Evolutionary conservation across 176 grass and related monocot genomes (phyloP).

Genomic region (Oryza officinalis): DNA sequence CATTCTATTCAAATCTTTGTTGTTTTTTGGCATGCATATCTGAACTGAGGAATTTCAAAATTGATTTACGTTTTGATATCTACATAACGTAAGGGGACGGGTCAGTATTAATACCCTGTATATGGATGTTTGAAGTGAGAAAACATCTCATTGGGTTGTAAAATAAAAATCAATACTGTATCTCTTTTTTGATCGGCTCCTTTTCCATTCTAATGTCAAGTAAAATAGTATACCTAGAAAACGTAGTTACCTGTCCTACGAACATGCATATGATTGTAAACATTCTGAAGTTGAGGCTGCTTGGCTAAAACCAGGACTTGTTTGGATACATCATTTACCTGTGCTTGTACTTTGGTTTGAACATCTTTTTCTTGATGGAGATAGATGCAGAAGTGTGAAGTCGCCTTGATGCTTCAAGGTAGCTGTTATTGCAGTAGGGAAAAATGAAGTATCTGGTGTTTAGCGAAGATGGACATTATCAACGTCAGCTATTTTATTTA

Average conservation of each 20-base stretch:
- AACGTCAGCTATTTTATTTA: no score
- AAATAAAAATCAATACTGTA: conserved; percentile 37
- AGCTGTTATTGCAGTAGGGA: no score
- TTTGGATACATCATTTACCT: neutral
- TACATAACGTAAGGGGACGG: conserved; percentile 11
- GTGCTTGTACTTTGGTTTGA: no score
- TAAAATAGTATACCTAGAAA: neutral
- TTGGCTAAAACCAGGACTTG: neutral
- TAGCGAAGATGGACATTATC: no score
- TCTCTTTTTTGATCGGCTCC: conserved; percentile 11
- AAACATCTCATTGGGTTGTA: conserved; percentile 51
- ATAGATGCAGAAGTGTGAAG: no score
- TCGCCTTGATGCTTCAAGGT: no score
- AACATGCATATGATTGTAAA: neutral
- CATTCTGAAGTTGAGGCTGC: neutral
- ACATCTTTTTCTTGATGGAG: no score
- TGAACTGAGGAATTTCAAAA: conserved; percentile 15
- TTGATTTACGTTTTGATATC: conserved; percentile 32
- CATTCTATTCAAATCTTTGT: conserved; percentile 63
- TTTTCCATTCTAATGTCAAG: neutral
- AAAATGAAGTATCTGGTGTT: no score
- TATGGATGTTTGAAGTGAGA: conserved; percentile 37
- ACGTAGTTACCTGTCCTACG: no score
- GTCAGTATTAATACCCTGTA: conserved; percentile 31
- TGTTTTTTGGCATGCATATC: conserved; percentile 36